phyloP scores from a whole-genome alignment of 768 basidiomycete species.

The Boletus pseudo-olivaceus region DNA sequence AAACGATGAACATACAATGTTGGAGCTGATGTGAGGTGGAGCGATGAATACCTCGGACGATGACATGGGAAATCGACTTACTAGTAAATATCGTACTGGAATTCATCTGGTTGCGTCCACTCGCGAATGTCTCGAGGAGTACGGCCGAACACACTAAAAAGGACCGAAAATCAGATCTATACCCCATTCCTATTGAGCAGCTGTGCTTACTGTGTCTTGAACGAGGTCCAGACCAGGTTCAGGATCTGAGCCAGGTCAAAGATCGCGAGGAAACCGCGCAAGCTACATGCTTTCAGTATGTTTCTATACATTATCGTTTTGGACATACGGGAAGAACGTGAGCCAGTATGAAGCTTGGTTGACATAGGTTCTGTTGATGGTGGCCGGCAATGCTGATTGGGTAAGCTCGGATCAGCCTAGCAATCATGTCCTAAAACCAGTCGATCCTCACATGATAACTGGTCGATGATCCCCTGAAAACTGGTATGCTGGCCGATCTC shows the following conservation, averaged over 20 bases:
- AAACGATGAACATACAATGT: constrained; percentile 42
- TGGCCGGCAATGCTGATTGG: constrained; percentile 63
- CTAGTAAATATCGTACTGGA: constrained; percentile 85
- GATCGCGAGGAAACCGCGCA: constrained; percentile 91
- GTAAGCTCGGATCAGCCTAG: constrained; percentile 1
- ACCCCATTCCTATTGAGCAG: background rate
- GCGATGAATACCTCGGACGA: background rate
- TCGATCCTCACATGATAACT: constrained; percentile 38
- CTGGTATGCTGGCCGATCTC: constrained; percentile 48
- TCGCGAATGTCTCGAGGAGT: constrained; percentile 89
- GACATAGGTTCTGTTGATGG: constrained; percentile 85
- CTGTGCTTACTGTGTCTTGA: constrained; percentile 67
- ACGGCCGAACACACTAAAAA: constrained; percentile 68
- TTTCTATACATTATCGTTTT: background rate
- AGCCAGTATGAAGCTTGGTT: constrained; percentile 91
- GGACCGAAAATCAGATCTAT: background rate
- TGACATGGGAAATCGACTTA: constrained; percentile 36
- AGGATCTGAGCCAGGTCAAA: constrained; percentile 96
- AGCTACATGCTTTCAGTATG: constrained; percentile 37
- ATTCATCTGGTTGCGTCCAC: constrained; percentile 87
- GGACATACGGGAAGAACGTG: constrained; percentile 86
- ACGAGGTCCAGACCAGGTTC: constrained; percentile 81
- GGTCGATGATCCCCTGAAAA: constrained; percentile 43
- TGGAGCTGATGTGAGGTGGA: constrained; percentile 38
- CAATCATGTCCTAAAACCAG: background rate